Base-by-base conservation (phyloP, 805 yeast species). In the Scheffersomyces stipitis region DNA sequence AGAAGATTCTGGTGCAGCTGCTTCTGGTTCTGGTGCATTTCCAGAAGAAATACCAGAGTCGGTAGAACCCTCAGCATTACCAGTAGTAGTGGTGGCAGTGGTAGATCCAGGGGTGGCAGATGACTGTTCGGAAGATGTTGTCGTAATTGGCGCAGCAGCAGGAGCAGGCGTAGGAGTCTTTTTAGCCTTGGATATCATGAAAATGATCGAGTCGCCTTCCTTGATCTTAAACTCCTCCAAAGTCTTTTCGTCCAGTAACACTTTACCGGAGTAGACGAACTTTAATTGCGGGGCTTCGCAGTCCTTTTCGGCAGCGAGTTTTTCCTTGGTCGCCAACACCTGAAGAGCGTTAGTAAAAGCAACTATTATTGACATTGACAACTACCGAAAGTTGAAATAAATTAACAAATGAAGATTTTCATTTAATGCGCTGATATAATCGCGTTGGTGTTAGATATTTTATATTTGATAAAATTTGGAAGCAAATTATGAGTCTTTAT, bases 191-290 rank as follows among this genome's bases (percentile, higher is more conserved):
- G 90, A 77, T 34, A 89, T 76, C 98, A 93, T 91, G 62, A 89
- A 91, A 38, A 93, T 90, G 36, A 93, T 80, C 51, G 89, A 91
- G 52, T 88, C 96, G 40, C 81, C 81, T 24, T 83, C 90, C 59
- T 88, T 87, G 49, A 91, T 76, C 46, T 85, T 84, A 59, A 81
- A 83, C 5, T 76, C 73, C 34, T 75, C 83, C 41, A 91, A 71
- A 3, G 84, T 73, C 56, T 87, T 85, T 31, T 78, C 86, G 66
- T 93, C 96, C 53, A 79, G 87, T 34, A 93, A 78, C 30, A 93
- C 91, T 57, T 89, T 89, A 33, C 86, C 96, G 1, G 97, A 88
- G 60, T 83, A 93, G 42, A 93, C 96, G 55, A 93, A 79, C 67
- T 90, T 91, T 58, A 91, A 80, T 54, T 83, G 90, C 2, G 76